Evolutionary conservation across 805 yeast genomes (phyloP).

Genomic region (Wickerhamiella domercqiae): DNA sequence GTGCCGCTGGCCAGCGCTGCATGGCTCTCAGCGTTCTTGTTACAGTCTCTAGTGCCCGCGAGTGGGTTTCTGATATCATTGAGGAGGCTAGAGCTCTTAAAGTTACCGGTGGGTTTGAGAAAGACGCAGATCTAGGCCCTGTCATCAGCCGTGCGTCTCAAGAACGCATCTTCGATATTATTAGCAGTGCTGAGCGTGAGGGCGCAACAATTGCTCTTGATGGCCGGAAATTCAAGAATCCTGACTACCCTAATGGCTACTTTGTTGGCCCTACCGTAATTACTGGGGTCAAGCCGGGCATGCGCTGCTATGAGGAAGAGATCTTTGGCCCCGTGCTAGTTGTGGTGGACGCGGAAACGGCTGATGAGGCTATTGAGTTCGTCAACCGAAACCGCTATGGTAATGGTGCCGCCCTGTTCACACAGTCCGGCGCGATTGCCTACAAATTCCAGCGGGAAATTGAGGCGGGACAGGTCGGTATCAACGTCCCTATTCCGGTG

Average conservation of each 20-base stretch:
- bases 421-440: conserved; percentile 53
- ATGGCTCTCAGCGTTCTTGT: conserved; percentile 64
- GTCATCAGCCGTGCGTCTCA: conserved; percentile 48
- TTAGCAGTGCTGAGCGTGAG: conserved; percentile 39
- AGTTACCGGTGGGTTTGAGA: conserved; percentile 53
- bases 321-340: conserved; percentile 64
- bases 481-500: conserved; percentile 67
- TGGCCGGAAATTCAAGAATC: conserved; percentile 38
- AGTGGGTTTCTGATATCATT: conserved; percentile 48
- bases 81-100: conserved; percentile 40
- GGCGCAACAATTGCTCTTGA: conserved; percentile 53
- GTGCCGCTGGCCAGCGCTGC: conserved; percentile 77
- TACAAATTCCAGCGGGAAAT: conserved; percentile 53
- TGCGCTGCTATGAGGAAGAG: conserved; percentile 59
- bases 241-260: conserved; percentile 44
- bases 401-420: conserved; percentile 57
- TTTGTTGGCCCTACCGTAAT: conserved; percentile 60
- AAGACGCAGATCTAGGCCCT: conserved; percentile 54
- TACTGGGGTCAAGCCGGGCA: conserved; percentile 46
- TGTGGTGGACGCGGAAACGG: conserved; percentile 43
- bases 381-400: conserved; percentile 52
- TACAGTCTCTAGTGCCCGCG: conserved; percentile 50
- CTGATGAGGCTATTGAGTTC: conserved; percentile 52
- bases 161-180: conserved; percentile 39
- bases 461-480: conserved; percentile 64